These are phyloP conservation scores for Gyromitra esculenta DNA, from an alignment of 2,329 filamentous ascomycete species.

Conservation along the genomic window DNA sequence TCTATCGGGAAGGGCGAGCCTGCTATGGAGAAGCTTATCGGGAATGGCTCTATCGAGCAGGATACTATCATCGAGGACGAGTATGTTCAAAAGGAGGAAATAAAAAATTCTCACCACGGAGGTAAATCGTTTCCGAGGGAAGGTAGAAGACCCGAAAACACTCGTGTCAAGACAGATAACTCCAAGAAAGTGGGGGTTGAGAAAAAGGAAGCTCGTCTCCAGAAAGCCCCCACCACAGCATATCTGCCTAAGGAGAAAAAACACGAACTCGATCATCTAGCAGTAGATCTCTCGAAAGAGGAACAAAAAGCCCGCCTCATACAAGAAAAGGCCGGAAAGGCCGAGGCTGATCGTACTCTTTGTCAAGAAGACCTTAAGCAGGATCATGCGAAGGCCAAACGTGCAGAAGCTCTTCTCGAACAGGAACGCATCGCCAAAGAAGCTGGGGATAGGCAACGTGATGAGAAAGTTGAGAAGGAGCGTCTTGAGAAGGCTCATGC, in stretches of 20 bases:
- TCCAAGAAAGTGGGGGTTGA: not conserved
- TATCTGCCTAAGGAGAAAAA: not conserved
- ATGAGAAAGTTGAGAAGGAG: conserved; percentile 11
- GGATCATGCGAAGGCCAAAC: not conserved
- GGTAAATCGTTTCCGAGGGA: not conserved
- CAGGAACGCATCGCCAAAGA: conserved; percentile 3
- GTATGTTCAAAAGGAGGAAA: not conserved
- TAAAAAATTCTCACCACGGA: not conserved
- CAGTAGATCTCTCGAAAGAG: not conserved
- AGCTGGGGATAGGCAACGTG: not conserved
- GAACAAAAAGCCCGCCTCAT: not conserved
- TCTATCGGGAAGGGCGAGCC: not conserved
- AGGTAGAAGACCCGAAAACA: not conserved
- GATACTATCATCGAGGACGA: not conserved
- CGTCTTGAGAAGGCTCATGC: conserved; percentile 5
- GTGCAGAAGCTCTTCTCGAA: not conserved
- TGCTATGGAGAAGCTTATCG: not conserved
- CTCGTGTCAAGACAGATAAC: not conserved
- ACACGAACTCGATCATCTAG: not conserved
- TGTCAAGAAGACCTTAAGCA: not conserved
- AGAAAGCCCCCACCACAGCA: not conserved
- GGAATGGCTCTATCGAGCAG: not conserved
- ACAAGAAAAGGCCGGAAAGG: not conserved
- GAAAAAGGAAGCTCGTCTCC: not conserved
- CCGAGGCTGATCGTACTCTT: conserved; percentile 5